Evolutionary conservation across 2,329 filamentous ascomycete species (phyloP), one percentile per base, ranked within the genome.

Genomic region (Colletotrichum chrysophilum): DNA sequence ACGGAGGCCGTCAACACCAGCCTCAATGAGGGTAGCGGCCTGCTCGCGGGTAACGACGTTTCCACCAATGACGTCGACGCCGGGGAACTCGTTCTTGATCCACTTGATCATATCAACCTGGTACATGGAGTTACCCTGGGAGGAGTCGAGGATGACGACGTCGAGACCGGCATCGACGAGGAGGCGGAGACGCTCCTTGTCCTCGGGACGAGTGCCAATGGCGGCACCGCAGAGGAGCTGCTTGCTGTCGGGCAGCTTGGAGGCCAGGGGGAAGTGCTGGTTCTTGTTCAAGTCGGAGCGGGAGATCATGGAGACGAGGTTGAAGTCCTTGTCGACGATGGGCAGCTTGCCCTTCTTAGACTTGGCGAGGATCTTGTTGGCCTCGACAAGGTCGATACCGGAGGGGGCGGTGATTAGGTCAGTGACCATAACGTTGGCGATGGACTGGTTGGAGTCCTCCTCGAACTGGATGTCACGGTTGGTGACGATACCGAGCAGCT

Each of bases 311-410:
- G 97, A 98, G 77, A 98, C 92, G 65, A 98, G 91, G 88, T 98
- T 97, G 83, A 93, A 93, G 67, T 93, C 87, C 82, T 92, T 89
- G 86, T 98, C 96, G 66, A 98, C 93, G 77, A 98, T 98, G 77
- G 96, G 96, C 75, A 98, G 92, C 90, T 98, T 98, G 87, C 97
- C 97, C 91, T 99, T 99, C 92, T 98, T 98, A 77, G 96, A 98
- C 88, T 94, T 93, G 84, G 95, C 94, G 68, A 99, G 93, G 79
- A 98, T 96, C 80, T 93, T 92, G 88, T 99, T 99, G 83, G 97
- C 97, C 87, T 98, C 96, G 79, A 90, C 85, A 48, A 99, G 91
- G 73, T 93, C 95, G 79, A 98, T 95, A 73, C 96, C 96, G 79
- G 93, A 89, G 58, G 91, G 91, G 52, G 96, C 97, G 65, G 97